A percentile compares a stretch with the other conserved stretches of the same genome.
Conservation (phyloP, 2,329 filamentous ascomycete species). For the Cercospora sp. region DNA sequence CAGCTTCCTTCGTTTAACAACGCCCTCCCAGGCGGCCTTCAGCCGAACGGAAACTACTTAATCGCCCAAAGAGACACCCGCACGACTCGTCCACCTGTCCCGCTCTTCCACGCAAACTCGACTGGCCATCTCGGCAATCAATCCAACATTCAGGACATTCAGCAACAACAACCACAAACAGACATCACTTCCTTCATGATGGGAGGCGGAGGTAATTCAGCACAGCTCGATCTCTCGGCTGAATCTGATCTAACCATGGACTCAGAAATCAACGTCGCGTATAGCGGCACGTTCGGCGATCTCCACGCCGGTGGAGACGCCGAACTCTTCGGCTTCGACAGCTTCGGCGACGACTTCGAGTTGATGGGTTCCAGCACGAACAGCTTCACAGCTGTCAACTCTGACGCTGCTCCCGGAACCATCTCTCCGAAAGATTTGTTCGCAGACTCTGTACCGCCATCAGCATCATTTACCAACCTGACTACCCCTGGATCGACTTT, state of each 20-base stretch:
- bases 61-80: constrained; percentile 30
- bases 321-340: constrained; percentile 32
- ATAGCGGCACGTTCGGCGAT: constrained; percentile 49
- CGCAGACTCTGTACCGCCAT: constrained; percentile 76
- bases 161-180: constrained; percentile 35
- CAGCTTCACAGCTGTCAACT: constrained; percentile 50
- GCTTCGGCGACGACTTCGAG: constrained; percentile 32
- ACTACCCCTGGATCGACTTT: constrained; percentile 77
- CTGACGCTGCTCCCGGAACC: constrained; percentile 52
- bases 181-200: constrained; percentile 47
- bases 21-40: constrained; percentile 54
- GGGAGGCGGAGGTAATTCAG: constrained; percentile 56
- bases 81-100: constrained; percentile 62
- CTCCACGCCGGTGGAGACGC: constrained; percentile 39
- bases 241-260: constrained; percentile 30
- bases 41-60: constrained; percentile 61
- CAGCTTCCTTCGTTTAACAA: constrained; percentile 59
- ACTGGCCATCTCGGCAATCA: constrained; percentile 32
- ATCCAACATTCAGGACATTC: constrained; percentile 44
- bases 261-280: constrained; percentile 49
- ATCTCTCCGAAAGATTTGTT: constrained; percentile 83
- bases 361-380: constrained; percentile 35
- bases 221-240: constrained; percentile 5
- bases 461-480: constrained; percentile 75
- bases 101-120: constrained; percentile 61